These are phyloP conservation scores for Panellus pusillus DNA, from an alignment of 768 basidiomycete genomes.

Conservation along the genomic window DNA sequence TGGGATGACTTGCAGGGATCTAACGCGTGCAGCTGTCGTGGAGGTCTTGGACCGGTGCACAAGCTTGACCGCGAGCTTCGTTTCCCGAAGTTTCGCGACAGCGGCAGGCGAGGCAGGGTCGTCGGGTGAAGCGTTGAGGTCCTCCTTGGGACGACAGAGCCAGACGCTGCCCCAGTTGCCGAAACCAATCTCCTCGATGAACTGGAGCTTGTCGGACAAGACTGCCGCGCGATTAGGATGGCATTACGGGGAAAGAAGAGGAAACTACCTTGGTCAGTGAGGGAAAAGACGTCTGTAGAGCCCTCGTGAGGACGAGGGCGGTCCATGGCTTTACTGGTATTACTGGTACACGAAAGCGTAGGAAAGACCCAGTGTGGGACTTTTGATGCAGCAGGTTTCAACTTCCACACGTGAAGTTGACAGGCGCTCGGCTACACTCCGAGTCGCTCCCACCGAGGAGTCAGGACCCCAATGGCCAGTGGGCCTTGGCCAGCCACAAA, in stretches of 20 bases:
- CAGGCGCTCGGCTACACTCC: too few relatives aligned
- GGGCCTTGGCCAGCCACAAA: too few relatives aligned
- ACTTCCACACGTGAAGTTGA: too few relatives aligned
- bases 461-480: too few relatives aligned
- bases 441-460: too few relatives aligned
- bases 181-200: slow-evolving; percentile 66
- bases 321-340: slow-evolving; percentile 34
- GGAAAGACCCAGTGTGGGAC: too few relatives aligned
- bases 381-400: too few relatives aligned
- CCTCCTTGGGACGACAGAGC: slow-evolving; percentile 66
- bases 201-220: slow-evolving; percentile 68
- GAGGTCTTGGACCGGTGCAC: slow-evolving; percentile 85
- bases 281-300: slow-evolving; percentile 66
- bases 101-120: slow-evolving; percentile 30
- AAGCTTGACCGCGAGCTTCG: slow-evolving; percentile 87
- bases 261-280: slow-evolving; percentile 55
- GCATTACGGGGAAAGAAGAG: neutral
- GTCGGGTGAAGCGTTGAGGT: slow-evolving; percentile 31
- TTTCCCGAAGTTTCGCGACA: slow-evolving; percentile 35
- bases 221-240: slow-evolving; percentile 24
- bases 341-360: neutral
- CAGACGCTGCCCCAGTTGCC: slow-evolving; percentile 84
- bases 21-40: slow-evolving; percentile 86
- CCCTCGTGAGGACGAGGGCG: slow-evolving; percentile 34
- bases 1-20: slow-evolving; percentile 65